These are phyloP conservation scores for Xanthoconium stramineum DNA, from an alignment of 768 basidiomycete species.

Conservation along the genomic window DNA sequence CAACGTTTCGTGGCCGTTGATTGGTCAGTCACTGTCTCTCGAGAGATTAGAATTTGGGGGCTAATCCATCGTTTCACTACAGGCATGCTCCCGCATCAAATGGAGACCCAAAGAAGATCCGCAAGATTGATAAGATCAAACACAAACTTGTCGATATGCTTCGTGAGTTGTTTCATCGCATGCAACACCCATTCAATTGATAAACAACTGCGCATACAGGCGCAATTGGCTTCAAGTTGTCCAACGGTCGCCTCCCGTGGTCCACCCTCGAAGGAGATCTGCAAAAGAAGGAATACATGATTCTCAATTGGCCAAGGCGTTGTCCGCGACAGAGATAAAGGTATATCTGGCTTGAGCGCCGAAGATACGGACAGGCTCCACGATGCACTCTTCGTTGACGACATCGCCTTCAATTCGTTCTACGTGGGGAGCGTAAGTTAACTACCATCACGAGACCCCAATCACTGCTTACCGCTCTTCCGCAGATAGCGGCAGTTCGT, in stretches of 20 bases:
- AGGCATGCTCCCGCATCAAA: no score
- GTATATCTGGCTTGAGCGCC: not conserved
- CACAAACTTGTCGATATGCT: slow-evolving; percentile 7
- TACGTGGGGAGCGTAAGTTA: not conserved
- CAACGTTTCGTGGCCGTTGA: no score
- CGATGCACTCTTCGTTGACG: slow-evolving; percentile 3
- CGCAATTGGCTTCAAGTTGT: not conserved
- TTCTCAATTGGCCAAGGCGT: slow-evolving; percentile 9
- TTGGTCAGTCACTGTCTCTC: no score
- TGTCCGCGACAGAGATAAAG: not conserved
- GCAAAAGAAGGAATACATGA: not conserved
- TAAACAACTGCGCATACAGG: not conserved
- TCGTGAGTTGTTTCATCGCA: not conserved
- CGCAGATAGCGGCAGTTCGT: no score
- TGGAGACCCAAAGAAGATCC: not conserved
- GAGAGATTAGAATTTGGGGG: no score
- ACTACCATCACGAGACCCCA: not conserved
- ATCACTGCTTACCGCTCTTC: no score
- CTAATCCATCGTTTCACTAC: no score
- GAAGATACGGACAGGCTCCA: slow-evolving; percentile 9
- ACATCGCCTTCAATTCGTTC: not conserved
- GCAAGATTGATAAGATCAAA: slow-evolving; percentile 3
- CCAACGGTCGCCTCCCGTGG: not conserved
- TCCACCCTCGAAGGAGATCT: slow-evolving; percentile 1
- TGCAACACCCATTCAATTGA: not conserved